Conservation (phyloP, 164 flowering plant genomes). For the Umbilicus rupestris region DNA sequence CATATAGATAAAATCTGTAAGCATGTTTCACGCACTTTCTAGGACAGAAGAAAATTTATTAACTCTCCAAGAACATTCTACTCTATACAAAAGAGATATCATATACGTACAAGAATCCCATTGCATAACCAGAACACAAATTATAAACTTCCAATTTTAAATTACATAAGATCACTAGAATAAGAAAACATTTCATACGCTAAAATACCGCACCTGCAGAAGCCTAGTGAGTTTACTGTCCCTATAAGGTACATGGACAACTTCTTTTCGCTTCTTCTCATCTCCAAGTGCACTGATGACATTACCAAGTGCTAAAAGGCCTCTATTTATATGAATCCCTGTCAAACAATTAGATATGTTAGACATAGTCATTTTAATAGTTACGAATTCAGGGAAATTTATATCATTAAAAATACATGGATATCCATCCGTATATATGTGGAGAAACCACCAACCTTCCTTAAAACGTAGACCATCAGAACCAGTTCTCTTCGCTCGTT, state of each 20-base stretch:
- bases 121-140: too few relatives aligned
- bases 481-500: conserved; percentile 84
- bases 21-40: too few relatives aligned
- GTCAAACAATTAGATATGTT: conserved; percentile 4
- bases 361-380: neutral
- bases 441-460: conserved; percentile 44
- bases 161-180: neutral
- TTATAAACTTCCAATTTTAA: too few relatives aligned
- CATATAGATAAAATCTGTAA: too few relatives aligned
- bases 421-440: neutral
- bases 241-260: conserved; percentile 91
- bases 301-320: conserved; percentile 98
- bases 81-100: too few relatives aligned
- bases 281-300: conserved; percentile 99
- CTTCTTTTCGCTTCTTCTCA: conserved; percentile 96
- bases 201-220: conserved; percentile 63
- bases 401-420: neutral
- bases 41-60: too few relatives aligned
- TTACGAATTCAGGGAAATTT: neutral
- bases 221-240: conserved; percentile 99
- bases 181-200: neutral
- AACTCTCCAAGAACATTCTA: too few relatives aligned
- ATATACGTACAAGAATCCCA: too few relatives aligned
- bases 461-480: conserved; percentile 85
- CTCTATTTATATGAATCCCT: conserved; percentile 98